Base-by-base conservation (phyloP, 108 stramenopile species). In the Schizochytrium sp. region DNA sequence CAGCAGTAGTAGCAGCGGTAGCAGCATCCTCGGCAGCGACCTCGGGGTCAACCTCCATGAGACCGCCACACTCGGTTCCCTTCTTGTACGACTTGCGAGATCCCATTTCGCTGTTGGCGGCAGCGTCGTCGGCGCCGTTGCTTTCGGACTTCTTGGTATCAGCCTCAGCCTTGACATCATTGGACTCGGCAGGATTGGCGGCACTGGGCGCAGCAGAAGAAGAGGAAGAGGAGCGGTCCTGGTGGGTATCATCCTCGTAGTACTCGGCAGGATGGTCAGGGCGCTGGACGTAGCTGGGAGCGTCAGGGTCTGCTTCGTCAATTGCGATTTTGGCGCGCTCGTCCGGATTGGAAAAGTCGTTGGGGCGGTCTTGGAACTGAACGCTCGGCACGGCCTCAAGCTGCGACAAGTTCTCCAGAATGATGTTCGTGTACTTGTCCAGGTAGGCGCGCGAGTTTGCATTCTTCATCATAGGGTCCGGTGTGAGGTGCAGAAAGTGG, bases 401-500 rank as follows among this genome's bases (percentile, higher is more conserved):
- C 72, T 94, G 91, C 48, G 91, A 93, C 41, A 97, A 88, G 57
- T 96, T 96, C 88, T 97, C 95, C 57, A 97, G 90, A 59, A 97
- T 87, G 43, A 96, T 95, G n/a, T 92, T 90, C 5, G 94, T 89
- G n/a, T 96, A 94, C 47, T 90, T 16, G 21, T 90, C 58, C 58
- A 93, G 90, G 87, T 90, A 88, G 91, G 94, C 92, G 25, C 91
- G 89, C 12, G 94, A 92, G 91, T 99, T 99, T 72, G 93, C 88
- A 91, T 99, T 97, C 88, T 97, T 97, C 87, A 91, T 57, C 44
- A 91, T 89, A 48, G 96, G 93, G 63, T 69, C 63, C n/a, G 96
- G 96, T 19, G 93, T 94, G 60, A 99, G 90, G 92, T 99, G 99
- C 72, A 99, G 92, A 91, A 97, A 95, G 92, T 95, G 99, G 89